These are phyloP conservation scores for Termitomyces sp. DNA, from an alignment of 768 basidiomycete genomes.

Conservation along the genomic window DNA sequence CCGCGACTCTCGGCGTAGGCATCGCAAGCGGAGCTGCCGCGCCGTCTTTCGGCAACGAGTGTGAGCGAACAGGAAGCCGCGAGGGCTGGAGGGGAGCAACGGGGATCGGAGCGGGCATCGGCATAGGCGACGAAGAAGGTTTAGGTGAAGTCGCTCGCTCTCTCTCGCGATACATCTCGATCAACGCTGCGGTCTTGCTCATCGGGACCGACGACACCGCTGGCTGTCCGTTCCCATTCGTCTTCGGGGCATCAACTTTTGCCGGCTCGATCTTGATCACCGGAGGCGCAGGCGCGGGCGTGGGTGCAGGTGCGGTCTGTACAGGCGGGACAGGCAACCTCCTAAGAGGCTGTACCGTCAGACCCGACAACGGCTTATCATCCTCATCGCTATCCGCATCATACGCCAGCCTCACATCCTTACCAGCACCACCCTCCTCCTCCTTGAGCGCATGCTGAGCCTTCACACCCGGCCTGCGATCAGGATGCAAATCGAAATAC, in stretches of 20 bases:
- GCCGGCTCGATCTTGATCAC: slow-evolving; percentile 3
- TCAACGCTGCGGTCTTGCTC: slow-evolving; percentile 73
- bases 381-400: slow-evolving; percentile 33
- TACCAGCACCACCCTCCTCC: too few relatives aligned
- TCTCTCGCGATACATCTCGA: slow-evolving; percentile 81
- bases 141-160: slow-evolving; percentile 45
- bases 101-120: slow-evolving; percentile 20
- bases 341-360: slow-evolving; percentile 5
- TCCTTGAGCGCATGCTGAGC: slow-evolving; percentile 24
- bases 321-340: slow-evolving; percentile 17
- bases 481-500: slow-evolving; percentile 80
- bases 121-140: slow-evolving; percentile 13
- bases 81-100: slow-evolving; percentile 34
- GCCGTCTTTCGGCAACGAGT: slow-evolving; percentile 19
- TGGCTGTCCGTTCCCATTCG: slow-evolving; percentile 13
- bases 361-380: slow-evolving; percentile 7
- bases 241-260: neutral
- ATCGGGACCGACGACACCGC: slow-evolving; percentile 13
- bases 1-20: slow-evolving; percentile 22
- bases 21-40: slow-evolving; percentile 17
- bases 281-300: neutral
- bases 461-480: slow-evolving; percentile 44
- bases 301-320: neutral
- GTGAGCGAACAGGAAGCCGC: slow-evolving; percentile 35
- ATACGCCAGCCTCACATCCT: slow-evolving; percentile 30